phyloP scores from a whole-genome alignment of 805 yeast genomes.

The Ascoidea asiatica region DNA sequence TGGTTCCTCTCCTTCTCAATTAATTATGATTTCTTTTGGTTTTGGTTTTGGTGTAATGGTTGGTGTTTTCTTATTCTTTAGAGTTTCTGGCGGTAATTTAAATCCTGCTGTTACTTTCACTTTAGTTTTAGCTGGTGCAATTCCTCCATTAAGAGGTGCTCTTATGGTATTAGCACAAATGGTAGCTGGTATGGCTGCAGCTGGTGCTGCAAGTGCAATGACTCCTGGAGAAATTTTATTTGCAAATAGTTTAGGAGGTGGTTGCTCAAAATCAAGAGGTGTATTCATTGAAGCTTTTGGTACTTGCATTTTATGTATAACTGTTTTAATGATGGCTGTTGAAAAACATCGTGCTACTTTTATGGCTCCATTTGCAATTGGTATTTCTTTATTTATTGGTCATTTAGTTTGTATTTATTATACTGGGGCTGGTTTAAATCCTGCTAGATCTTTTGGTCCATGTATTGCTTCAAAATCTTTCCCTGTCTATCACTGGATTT shows the following conservation, averaged over 20 bases:
- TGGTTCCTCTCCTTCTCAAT: constrained; percentile 50
- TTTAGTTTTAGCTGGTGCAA: constrained; percentile 57
- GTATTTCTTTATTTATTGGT: constrained; percentile 68
- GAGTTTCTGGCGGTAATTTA: constrained; percentile 80
- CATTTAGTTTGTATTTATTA: constrained; percentile 71
- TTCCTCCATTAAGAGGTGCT: constrained; percentile 57
- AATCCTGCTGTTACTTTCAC: constrained; percentile 82
- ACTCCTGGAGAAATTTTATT: constrained; percentile 70
- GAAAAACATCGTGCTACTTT: constrained; percentile 66
- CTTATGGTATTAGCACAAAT: constrained; percentile 57
- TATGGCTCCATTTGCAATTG: constrained; percentile 75
- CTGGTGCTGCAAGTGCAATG: constrained; percentile 76
- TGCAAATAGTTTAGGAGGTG: constrained; percentile 61
- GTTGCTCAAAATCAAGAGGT: constrained; percentile 60
- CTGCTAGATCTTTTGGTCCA: constrained; percentile 84
- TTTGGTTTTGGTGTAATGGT: constrained; percentile 80
- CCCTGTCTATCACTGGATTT: constrained; percentile 83
- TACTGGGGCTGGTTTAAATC: constrained; percentile 89
- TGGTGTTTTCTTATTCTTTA: constrained; percentile 51
- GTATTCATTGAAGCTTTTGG: constrained; percentile 73
- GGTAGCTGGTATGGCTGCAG: constrained; percentile 84
- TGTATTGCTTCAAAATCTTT: constrained; percentile 56
- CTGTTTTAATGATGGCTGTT: constrained; percentile 74
- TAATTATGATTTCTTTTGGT: constrained; percentile 73
- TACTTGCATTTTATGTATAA: constrained; percentile 56